Base-by-base conservation (phyloP, 192 early-diverging fungal species). In the Backusella mclennaniae region DNA sequence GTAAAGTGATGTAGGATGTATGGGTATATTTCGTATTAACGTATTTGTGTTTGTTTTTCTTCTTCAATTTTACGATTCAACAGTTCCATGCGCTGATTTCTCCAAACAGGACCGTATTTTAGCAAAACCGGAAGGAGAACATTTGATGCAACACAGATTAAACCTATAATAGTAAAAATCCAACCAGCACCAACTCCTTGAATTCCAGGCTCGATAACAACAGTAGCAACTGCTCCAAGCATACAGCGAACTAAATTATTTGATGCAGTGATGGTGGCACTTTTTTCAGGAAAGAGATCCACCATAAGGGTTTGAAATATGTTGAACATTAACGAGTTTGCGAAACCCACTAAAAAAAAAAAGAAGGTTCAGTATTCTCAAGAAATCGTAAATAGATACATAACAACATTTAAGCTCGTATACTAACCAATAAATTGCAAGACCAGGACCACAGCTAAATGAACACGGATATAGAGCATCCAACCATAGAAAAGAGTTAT, bases 191-290 rank as follows among this genome's bases (percentile, higher is more conserved):
- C 80, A 15, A 82, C 14, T 14, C 41, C 73, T 26, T 38, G n/a
- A 53, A 82, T 76, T 59, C 69, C 80, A 1, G 80, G 80, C 4
- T 77, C 63, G 36, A 82, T 77, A 31, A 49, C 9, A 14, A 75
- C 76, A 17, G 73, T 73, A 1, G 80, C 80, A 39, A 78, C 39
- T 4, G 80, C 80, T 21, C 80, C 77, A 8, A 82, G 31, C 19
- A 77, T 39, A 63, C 80, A 82, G 29, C 80, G 44, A 42, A 41
- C 59, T 36, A 82, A 53, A 15, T 82, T 82, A 42, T 78, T 82
- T 23, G 76, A 70, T 7, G 80, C 80, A 0, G 73, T 73, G 49
- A 82, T 78, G 19, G 76, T 44, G 15, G 80, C 76, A 2, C 76
- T 74, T 7, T 71, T 72, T 23, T 44, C 49, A 11, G 80, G 80